These are phyloP conservation scores for Tarenaya hassleriana DNA, from an alignment of 345 rosid genomes.

Conservation along the genomic window DNA sequence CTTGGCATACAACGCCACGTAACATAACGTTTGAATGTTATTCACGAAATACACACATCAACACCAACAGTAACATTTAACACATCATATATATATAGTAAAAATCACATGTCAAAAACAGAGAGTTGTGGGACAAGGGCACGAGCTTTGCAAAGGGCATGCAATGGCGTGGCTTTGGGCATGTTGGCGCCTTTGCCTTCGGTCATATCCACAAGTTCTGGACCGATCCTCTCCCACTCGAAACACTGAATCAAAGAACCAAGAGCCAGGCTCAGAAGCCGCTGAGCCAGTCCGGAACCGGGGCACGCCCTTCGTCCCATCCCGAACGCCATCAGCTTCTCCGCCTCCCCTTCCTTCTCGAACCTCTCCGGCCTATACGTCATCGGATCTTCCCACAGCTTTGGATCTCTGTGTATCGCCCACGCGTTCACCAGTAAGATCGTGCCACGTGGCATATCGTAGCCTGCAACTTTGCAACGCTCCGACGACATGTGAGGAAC, in stretches of 20 bases:
- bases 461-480: slow-evolving; percentile 36
- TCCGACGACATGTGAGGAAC: slow-evolving; percentile 36
- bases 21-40: too few relatives aligned
- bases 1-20: too few relatives aligned
- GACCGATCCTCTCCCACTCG: slow-evolving; percentile 37
- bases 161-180: slow-evolving; percentile 32
- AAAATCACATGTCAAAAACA: too few relatives aligned
- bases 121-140: not conserved
- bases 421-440: slow-evolving; percentile 39
- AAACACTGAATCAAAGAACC: slow-evolving; percentile 43
- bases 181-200: slow-evolving; percentile 32
- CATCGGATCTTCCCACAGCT: slow-evolving; percentile 32
- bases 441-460: slow-evolving; percentile 34
- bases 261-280: slow-evolving; percentile 29
- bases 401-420: slow-evolving; percentile 46
- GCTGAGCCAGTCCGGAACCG: slow-evolving; percentile 32
- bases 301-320: slow-evolving; percentile 41
- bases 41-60: too few relatives aligned
- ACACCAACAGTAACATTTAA: too few relatives aligned
- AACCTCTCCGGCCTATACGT: slow-evolving; percentile 47
- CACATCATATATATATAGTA: too few relatives aligned
- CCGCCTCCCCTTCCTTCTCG: slow-evolving; percentile 19
- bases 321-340: slow-evolving; percentile 39
- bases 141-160: slow-evolving; percentile 36
- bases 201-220: slow-evolving; percentile 27